Evolutionary conservation across 257 asterid species (phyloP), one percentile per base, ranked within the genome.

Genomic region (Salvia splendens): DNA sequence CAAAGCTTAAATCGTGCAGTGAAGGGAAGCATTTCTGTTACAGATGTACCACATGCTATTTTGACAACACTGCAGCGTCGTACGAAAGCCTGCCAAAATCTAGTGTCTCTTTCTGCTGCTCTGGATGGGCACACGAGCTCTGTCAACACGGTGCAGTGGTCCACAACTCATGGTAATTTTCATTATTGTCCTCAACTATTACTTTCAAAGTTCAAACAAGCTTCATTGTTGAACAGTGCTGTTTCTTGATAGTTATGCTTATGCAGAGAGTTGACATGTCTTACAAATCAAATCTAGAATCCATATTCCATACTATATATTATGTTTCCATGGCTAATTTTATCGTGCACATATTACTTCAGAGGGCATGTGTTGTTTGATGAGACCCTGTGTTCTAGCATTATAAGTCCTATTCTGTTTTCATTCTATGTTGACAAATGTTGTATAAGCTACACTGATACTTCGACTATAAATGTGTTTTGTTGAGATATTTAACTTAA

Each of bases 101-200:
- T 86, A 38, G 72, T 78, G 71, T 64, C 83, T 12, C 71, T 79
- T 32, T 81, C 89, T 49, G 70, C 75, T 38, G 62, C 79, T 66
- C 91, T 94, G 58, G 70, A 48, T 75, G 96, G 97, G 47, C 96
- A 94, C 71, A 49, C 74, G n/a, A 88, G 75, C 77, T 64, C 97
- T 65, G 91, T 88, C 60, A 94, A 85, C 74, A 78, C 87, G 32
- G 68, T 94, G 62, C 89, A 85, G n/a, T 94, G 99, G 99, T 94
- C 96, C 57, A 79, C 56, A 57, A 76, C 73, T 67, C 96, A 88
- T 43, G 74, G 99, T 91, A 75, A 82, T 82, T 74, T 56, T 69
- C 72, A 10, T 8, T 61, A 55, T 52, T 40, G 47, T 66, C 51
- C 53, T 8, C 12, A 67, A 47, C 12, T 32, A 30, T 64, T 45